phyloP scores from a whole-genome alignment of 768 basidiomycete genomes.

The Lactarius quietus region DNA sequence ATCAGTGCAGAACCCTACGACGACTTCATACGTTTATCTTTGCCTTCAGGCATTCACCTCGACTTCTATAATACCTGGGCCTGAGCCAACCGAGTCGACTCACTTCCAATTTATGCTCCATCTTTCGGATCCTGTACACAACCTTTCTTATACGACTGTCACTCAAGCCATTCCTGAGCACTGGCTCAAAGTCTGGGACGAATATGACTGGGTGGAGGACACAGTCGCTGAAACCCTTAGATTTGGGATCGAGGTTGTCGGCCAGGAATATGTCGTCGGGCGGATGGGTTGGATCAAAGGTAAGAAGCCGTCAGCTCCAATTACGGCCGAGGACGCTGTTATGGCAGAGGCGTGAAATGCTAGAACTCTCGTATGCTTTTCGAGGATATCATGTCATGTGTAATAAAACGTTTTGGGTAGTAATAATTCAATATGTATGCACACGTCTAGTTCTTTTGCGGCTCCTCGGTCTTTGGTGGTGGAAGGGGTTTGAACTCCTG shows the following conservation, averaged over 20 bases:
- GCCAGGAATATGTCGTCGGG: conserved; percentile 85
- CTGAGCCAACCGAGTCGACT: conserved; percentile 28
- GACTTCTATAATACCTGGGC: conserved; percentile 44
- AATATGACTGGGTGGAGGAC: conserved; percentile 96
- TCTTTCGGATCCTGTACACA: conserved; percentile 74
- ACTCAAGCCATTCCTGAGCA: conserved; percentile 80
- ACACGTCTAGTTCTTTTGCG: conserved; percentile 66
- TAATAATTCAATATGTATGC: conserved; percentile 13
- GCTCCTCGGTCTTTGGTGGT: conserved; percentile 67
- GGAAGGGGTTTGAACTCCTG: conserved; percentile 74
- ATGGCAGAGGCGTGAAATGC: conserved; percentile 10
- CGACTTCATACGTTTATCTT: conserved; percentile 87
- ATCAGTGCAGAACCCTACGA: conserved; percentile 55
- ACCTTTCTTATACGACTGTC: conserved; percentile 68
- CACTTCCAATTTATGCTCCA: conserved; percentile 63
- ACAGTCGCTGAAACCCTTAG: conserved; percentile 82
- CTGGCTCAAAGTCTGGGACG: conserved; percentile 90
- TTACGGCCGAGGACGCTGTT: conserved; percentile 11
- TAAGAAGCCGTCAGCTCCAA: conserved; percentile 18
- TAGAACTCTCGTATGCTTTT: background rate
- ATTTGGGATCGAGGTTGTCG: conserved; percentile 83
- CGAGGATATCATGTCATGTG: conserved; percentile 11
- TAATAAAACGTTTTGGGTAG: conserved; percentile 1
- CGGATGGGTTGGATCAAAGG: conserved; percentile 78
- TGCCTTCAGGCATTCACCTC: conserved; percentile 87